phyloP scores from a whole-genome alignment of 192 early-diverging fungal genomes.

The Mortierella alpina region DNA sequence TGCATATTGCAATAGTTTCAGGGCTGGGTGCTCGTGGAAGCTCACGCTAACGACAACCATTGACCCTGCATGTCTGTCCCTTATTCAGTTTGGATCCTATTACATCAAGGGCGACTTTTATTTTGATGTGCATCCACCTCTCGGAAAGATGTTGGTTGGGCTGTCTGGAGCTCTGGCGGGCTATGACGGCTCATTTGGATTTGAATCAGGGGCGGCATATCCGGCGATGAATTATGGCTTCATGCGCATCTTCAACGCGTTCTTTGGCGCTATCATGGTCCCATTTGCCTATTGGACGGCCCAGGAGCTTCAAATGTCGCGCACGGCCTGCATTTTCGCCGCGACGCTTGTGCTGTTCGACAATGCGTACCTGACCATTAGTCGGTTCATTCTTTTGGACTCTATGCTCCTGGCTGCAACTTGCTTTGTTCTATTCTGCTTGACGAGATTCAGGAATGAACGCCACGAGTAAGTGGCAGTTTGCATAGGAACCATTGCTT shows the following conservation, averaged over 20 bases:
- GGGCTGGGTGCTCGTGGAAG: neutral
- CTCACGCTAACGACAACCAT: too few species aligned
- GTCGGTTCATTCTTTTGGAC: constrained; percentile 94
- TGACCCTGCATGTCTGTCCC: too few species aligned
- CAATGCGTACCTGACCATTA: constrained; percentile 80
- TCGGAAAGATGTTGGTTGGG: constrained; percentile 96
- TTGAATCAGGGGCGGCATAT: constrained; percentile 83
- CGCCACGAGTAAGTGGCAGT: constrained; percentile 60
- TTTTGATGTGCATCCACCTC: constrained; percentile 97
- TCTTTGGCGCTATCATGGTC: constrained; percentile 88
- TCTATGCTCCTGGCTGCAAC: constrained; percentile 96
- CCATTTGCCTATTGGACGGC: constrained; percentile 93
- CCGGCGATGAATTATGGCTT: constrained; percentile 86
- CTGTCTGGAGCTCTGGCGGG: constrained; percentile 85
- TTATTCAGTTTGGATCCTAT: constrained; percentile 86
- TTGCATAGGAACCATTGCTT: too few species aligned
- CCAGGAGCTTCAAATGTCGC: constrained; percentile 75
- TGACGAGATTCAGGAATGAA: constrained; percentile 81
- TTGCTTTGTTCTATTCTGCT: constrained; percentile 68
- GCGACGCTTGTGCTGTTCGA: constrained; percentile 85
- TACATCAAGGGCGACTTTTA: constrained; percentile 96
- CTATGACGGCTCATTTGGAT: constrained; percentile 88
- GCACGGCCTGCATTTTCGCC: constrained; percentile 75
- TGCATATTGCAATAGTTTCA: neutral
- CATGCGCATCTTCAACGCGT: constrained; percentile 91